Conservation (phyloP, 2,329 filamentous ascomycete species). For the Nemania diffusa region DNA sequence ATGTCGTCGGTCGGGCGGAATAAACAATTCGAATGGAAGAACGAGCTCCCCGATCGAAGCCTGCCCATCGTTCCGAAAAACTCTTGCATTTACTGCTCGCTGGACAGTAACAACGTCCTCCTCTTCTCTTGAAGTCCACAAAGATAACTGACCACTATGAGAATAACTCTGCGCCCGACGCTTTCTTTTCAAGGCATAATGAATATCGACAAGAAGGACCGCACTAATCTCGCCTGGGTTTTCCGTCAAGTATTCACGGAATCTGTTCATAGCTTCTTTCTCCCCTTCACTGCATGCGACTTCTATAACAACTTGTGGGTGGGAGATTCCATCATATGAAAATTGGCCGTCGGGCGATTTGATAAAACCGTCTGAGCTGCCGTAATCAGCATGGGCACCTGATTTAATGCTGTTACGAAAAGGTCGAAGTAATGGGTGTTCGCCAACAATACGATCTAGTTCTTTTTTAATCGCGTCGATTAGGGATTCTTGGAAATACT, state of each 20-base stretch:
- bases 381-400: background rate
- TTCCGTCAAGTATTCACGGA: background rate
- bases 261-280: background rate
- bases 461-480: background rate
- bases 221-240: background rate
- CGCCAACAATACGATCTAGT: background rate
- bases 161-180: background rate
- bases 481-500: background rate
- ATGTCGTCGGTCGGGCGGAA: background rate
- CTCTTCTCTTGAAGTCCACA: background rate
- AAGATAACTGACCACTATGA: background rate
- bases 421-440: background rate
- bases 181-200: background rate
- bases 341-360: slow-evolving; percentile 12
- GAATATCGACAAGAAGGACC: background rate
- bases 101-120: background rate
- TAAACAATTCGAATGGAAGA: slow-evolving; percentile 1
- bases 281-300: background rate
- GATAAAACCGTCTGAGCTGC: background rate
- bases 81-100: background rate
- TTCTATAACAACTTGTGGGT: background rate
- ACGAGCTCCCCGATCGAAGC: background rate
- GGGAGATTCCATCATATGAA: background rate
- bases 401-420: background rate
- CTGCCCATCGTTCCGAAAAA: background rate